Conservation (phyloP, 2,329 filamentous ascomycete genomes). For the Fusarium praegraminearum region DNA sequence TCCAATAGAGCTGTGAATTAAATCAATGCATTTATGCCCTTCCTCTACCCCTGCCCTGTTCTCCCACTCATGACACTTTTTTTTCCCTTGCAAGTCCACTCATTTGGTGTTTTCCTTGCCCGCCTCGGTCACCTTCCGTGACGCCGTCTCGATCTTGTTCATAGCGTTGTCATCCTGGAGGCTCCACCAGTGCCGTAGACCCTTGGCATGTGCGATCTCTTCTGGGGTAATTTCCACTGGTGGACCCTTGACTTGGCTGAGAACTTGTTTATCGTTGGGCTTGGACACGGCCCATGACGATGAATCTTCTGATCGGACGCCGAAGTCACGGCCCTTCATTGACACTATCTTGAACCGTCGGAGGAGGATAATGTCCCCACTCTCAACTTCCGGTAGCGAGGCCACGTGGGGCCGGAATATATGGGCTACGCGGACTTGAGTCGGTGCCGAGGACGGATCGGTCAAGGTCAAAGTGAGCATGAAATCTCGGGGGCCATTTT, state of each 20-base stretch:
- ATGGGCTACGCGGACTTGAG: slow-evolving; percentile 64
- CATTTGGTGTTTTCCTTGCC: slow-evolving; percentile 47
- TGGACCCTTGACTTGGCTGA: slow-evolving; percentile 69
- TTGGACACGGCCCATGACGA: slow-evolving; percentile 74
- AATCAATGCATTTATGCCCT: slow-evolving; percentile 15
- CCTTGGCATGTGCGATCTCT: slow-evolving; percentile 63
- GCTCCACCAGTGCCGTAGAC: slow-evolving; percentile 63
- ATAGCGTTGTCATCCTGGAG: slow-evolving; percentile 60
- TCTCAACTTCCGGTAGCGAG: slow-evolving; percentile 65
- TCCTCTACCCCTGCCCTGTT: slow-evolving; percentile 26
- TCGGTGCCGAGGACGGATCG: slow-evolving; percentile 66
- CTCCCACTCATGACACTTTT: slow-evolving; percentile 12
- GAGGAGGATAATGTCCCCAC: slow-evolving; percentile 70
- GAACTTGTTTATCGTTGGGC: slow-evolving; percentile 52
- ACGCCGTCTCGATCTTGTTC: slow-evolving; percentile 63
- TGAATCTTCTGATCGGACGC: slow-evolving; percentile 64
- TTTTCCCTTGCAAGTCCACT: slow-evolving; percentile 17
- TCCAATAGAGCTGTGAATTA: slow-evolving; percentile 15
- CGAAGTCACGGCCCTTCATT: slow-evolving; percentile 67
- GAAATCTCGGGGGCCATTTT: slow-evolving; percentile 69
- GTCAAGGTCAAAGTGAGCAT: slow-evolving; percentile 69
- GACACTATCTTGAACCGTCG: slow-evolving; percentile 67
- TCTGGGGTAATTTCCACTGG: slow-evolving; percentile 67
- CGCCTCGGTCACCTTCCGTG: slow-evolving; percentile 49
- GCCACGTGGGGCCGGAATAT: slow-evolving; percentile 70